Evolutionary conservation across 225 moss, liverwort and hornwort species (phyloP).

Genomic region (Pleurozium schreberi): DNA sequence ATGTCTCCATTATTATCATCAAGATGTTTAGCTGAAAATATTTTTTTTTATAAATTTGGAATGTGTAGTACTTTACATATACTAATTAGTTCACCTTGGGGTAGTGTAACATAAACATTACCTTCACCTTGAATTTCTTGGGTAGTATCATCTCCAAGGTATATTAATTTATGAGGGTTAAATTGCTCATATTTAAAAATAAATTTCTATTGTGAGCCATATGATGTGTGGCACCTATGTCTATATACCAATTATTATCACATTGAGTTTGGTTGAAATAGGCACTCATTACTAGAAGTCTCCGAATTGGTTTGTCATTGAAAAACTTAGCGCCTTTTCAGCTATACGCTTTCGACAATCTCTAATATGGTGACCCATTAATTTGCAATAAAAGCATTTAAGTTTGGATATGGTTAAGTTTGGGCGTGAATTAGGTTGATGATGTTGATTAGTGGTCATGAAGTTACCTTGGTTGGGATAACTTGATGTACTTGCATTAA

Average conservation of each 20-base stretch:
- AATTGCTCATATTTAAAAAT: not conserved
- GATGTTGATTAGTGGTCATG: rapidly evolving
- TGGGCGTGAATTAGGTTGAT: not conserved
- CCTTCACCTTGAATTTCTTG: not conserved
- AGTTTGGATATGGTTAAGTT: not conserved
- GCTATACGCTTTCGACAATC: not conserved
- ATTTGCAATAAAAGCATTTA: not conserved
- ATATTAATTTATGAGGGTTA: not conserved
- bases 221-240: not conserved
- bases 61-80: not conserved
- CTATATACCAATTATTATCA: not conserved
- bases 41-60: not conserved
- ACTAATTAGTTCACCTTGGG: not conserved
- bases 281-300: not conserved
- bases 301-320: rapidly evolving
- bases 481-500: not conserved
- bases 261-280: not conserved
- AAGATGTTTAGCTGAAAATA: not conserved
- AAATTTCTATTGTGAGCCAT: not conserved
- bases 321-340: not conserved
- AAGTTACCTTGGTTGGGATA: rapidly evolving
- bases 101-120: not conserved
- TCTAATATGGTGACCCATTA: not conserved
- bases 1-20: not conserved
- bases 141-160: not conserved